Conservation (phyloP, 2,329 filamentous ascomycete genomes). For the Neofusicoccum kwambonambiense region DNA sequence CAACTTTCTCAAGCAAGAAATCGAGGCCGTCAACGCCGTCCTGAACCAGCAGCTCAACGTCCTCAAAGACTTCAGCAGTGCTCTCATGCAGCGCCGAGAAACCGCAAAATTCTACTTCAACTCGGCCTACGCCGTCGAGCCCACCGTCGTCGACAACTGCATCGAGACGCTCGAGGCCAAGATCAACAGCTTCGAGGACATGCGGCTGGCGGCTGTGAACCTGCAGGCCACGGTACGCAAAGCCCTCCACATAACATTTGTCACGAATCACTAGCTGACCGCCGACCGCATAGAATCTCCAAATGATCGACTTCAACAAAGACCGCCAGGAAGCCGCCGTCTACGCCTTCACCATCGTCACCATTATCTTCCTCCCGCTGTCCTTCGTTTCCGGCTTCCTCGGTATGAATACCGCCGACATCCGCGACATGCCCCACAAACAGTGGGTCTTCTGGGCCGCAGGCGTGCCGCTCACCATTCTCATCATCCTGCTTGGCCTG, state of each 20-base stretch:
- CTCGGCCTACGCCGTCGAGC: not conserved
- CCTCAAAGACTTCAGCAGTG: not conserved
- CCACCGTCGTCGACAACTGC: not conserved
- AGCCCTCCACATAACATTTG: not conserved
- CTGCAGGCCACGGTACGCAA: not conserved
- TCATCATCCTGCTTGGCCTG: not conserved
- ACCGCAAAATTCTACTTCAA: not conserved
- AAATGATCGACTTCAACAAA: conserved; percentile 1
- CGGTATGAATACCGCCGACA: conserved; percentile 45
- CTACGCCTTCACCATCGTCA: conserved; percentile 46
- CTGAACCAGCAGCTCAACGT: conserved; percentile 3
- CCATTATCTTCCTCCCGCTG: conserved; percentile 45
- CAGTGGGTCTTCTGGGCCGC: conserved; percentile 42
- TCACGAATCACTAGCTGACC: not conserved
- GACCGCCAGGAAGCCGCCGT: conserved; percentile 51
- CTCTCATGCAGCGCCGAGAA: not conserved
- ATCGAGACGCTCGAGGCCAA: not conserved
- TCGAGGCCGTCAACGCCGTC: conserved; percentile 7
- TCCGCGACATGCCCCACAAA: conserved; percentile 40
- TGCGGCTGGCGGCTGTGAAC: not conserved
- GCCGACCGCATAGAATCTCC: not conserved
- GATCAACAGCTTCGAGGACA: conserved; percentile 2
- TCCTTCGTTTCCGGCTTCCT: conserved; percentile 46
- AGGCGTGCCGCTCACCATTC: not conserved
- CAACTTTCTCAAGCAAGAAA: conserved; percentile 8